Evolutionary conservation across 805 yeast genomes (phyloP), one percentile per base, ranked within the genome.

Genomic region (Lachancea cidri): DNA sequence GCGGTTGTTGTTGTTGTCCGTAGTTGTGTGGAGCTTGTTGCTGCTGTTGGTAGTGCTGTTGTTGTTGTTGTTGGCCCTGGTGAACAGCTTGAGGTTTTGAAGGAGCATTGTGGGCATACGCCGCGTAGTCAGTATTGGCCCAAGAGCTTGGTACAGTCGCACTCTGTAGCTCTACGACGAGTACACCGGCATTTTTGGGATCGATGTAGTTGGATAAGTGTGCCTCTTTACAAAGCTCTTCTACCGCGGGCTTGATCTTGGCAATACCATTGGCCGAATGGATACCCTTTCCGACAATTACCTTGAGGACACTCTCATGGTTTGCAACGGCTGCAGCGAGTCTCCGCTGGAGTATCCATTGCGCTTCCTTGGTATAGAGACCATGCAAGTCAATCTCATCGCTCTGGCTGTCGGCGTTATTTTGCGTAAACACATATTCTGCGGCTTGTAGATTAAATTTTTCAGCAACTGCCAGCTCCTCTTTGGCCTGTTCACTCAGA

Each of bases 381-480:
- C 98, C 98, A 62, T 91, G 98, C 39, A 91, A 70, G 65, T 91
- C 98, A 47, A 91, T 87, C 63, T 91, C 98, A 60, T 86, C 83
- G 17, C 72, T 71, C 24, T 75, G 80, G n/a, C 91, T 81, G 56
- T 89, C 97, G 30, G 86, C 76, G 57, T 91, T 91, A 62, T 91
- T 91, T 49, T 84, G 89, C 33, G 81, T 69, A 60, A 91, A 91
- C 1, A 86, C 96, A 55, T 81, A 88, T 60, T 81, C 86, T 1
- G 96, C 97, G 3, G 98, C 98, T 61, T 80, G 77, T 15, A 70
- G 66, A 63, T 89, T 89, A 58, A 72, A 77, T 29, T 68, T 59
- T 33, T 87, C 95, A 25, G 87, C 93, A 48, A 80, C 65, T 0
- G 55, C 63, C 20, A 68, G 69, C 45, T 77, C 78, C 45, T 71